Evolutionary conservation across 352 stramenopile species (phyloP), one percentile per base, ranked within the genome.

Genomic region (Globisporangium acanthophoron): DNA sequence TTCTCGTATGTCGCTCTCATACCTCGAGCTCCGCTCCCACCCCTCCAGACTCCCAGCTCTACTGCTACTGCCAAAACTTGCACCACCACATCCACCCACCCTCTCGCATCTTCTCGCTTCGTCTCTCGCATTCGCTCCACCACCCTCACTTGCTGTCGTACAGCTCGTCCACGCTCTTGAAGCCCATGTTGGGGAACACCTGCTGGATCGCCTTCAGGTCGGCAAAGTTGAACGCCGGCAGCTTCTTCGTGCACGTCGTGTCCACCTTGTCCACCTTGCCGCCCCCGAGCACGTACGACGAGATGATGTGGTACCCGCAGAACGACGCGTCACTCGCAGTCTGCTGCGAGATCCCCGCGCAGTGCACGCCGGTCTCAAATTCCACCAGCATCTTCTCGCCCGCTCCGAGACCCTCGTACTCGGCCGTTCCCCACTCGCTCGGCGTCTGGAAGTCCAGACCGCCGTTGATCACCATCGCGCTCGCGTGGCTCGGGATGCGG

Each of bases 401-500:
- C 2, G 47, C 56, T 13, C 51, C 24, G 9, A 80, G 37, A 11
- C 64, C 66, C 12, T 60, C 56, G 58, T 58, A 62, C 35, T 74
- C 47, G 5, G 52, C 43, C 7, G 60, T 46, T 8, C 58, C 68
- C 11, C 58, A 54, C 44, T 80, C 68, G 11, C 33, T 49, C 4
- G 52, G 48, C 13, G 68, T 80, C 35, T 61, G 46, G 29, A 60
- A 60, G 18, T 80, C 71, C 56, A 77, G 31, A 1, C 50, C 57
- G 20, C 71, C 60, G 43, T 62, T 76, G 44, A 77, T 43, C 20
- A 78, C 21, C 41, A 78, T 21, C 5, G 62, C 67, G n/a, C 61
- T 71, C 20, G 59, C 55, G 43, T 62, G 24, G 21, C 61, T 44
- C 0, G 67, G 48, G 15, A 81, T 60, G 40, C 37, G 47, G 0